phyloP scores from a whole-genome alignment of 306 rosid species.

The Acacia crassicarpa region DNA sequence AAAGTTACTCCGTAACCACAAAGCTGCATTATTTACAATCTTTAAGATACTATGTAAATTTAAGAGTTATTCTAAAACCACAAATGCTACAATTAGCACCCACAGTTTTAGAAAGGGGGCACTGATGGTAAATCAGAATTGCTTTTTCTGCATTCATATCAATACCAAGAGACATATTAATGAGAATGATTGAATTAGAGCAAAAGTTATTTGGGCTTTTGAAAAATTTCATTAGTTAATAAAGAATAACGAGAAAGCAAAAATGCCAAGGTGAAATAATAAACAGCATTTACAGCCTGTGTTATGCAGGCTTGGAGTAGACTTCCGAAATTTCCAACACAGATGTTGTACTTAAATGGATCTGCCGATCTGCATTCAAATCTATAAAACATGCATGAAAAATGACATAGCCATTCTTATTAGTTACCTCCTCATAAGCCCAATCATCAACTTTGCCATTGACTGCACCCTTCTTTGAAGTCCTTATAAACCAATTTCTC shows the following conservation, averaged over 20 bases:
- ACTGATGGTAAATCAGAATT: conserved; percentile 5
- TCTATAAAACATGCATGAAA: conserved; percentile 16
- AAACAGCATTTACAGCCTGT: conserved; percentile 9
- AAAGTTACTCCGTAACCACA: neutral
- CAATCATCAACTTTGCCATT: conserved; percentile 57
- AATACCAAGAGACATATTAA: neutral
- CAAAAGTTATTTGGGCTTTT: neutral
- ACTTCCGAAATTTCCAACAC: conserved; percentile 9
- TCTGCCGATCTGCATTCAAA: conserved; percentile 10
- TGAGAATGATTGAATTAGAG: neutral
- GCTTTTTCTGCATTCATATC: neutral
- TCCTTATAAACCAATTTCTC: conserved; percentile 82
- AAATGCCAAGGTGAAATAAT: conserved; percentile 1
- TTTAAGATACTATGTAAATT: neutral
- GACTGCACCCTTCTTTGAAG: conserved; percentile 60
- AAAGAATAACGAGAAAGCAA: neutral
- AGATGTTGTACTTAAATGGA: conserved; percentile 8
- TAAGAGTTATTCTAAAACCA: neutral
- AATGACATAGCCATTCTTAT: conserved; percentile 22
- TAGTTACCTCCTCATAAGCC: conserved; percentile 88
- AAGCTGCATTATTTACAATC: conserved; percentile 15
- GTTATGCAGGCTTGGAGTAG: neutral
- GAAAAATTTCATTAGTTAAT: neutral
- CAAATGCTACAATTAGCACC: conserved; percentile 10
- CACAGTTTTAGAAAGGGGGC: conserved; percentile 14